Evolutionary conservation across 768 basidiomycete species (phyloP).

Genomic region (Rhodosporidiobolus sp.): DNA sequence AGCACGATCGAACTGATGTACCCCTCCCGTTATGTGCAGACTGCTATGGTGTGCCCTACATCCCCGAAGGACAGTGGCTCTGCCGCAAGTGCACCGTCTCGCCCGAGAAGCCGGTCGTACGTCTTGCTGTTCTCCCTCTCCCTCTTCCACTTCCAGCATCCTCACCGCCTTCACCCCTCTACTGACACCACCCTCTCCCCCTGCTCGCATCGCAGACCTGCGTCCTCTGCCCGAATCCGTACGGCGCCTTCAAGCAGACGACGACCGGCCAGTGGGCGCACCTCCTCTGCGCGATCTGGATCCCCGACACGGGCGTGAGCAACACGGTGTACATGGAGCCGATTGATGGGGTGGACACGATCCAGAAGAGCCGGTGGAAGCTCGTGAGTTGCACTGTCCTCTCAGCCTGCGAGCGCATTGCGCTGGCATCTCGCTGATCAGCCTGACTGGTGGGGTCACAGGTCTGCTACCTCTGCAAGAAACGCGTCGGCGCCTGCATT

Average conservation of each 20-base stretch:
- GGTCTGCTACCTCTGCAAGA: constrained; percentile 63
- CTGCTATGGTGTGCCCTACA: constrained; percentile 98
- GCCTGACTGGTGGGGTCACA: constrained; percentile 44
- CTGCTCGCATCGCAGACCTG: constrained; percentile 63
- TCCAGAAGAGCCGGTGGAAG: constrained; percentile 89
- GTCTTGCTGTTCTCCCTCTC: constrained; percentile 45
- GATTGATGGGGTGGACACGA: constrained; percentile 78
- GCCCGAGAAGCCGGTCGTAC: constrained; percentile 89
- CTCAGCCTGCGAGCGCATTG: not conserved
- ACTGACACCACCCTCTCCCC: not conserved
- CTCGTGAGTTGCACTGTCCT: constrained; percentile 60
- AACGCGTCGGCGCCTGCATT: constrained; percentile 78
- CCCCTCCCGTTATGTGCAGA: constrained; percentile 63
- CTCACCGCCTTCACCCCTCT: not conserved
- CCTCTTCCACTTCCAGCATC: not conserved
- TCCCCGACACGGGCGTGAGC: constrained; percentile 85
- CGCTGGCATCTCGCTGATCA: not conserved
- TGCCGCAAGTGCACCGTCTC: constrained; percentile 98
- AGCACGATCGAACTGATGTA: not conserved
- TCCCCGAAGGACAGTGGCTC: constrained; percentile 98
- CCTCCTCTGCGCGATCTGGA: constrained; percentile 93
- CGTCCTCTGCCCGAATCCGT: constrained; percentile 92
- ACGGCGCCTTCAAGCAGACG: constrained; percentile 98
- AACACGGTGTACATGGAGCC: constrained; percentile 99
- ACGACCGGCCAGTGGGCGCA: constrained; percentile 90